A percentile compares a stretch with the other conserved stretches of the same genome.
Conservation (phyloP, 164 flowering plant species). For the Chimonanthus praecox region DNA sequence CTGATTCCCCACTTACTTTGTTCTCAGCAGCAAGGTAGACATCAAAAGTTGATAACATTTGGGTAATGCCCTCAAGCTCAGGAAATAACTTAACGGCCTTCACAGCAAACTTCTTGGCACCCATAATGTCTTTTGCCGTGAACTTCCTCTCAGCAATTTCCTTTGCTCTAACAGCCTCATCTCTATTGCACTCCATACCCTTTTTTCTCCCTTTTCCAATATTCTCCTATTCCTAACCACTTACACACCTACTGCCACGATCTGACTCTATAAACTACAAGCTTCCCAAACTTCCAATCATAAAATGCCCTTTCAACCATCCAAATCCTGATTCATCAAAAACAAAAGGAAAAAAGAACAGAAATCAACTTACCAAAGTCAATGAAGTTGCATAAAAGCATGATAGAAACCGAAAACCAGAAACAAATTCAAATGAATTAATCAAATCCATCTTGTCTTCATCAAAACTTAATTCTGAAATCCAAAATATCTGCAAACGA, state of each 20-base stretch:
- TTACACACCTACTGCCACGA: slow-evolving; percentile 16
- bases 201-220: not conserved
- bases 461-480: not conserved
- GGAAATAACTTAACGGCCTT: slow-evolving; percentile 71
- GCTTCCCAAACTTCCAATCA: slow-evolving; percentile 12
- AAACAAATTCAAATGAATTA: not conserved
- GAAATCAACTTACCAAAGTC: not conserved
- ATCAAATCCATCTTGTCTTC: not conserved
- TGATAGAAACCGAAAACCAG: not conserved
- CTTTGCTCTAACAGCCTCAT: slow-evolving; percentile 70
- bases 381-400: not conserved
- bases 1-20: slow-evolving; percentile 59
- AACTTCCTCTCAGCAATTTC: slow-evolving; percentile 74
- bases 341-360: not conserved
- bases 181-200: slow-evolving; percentile 80
- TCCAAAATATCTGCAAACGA: not conserved
- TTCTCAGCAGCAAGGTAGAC: slow-evolving; percentile 57
- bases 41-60: slow-evolving; percentile 63
- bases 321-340: slow-evolving; percentile 12
- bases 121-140: slow-evolving; percentile 39
- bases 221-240: slow-evolving; percentile 2
- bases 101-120: slow-evolving; percentile 71
- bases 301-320: not conserved
- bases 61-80: slow-evolving; percentile 62
- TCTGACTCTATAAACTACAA: slow-evolving; percentile 10